Percentiles rank a stretch among this genome's conserved stretches.
Evolutionary conservation across 352 stramenopile species (phyloP).

Genomic region (Pythium biforme): DNA sequence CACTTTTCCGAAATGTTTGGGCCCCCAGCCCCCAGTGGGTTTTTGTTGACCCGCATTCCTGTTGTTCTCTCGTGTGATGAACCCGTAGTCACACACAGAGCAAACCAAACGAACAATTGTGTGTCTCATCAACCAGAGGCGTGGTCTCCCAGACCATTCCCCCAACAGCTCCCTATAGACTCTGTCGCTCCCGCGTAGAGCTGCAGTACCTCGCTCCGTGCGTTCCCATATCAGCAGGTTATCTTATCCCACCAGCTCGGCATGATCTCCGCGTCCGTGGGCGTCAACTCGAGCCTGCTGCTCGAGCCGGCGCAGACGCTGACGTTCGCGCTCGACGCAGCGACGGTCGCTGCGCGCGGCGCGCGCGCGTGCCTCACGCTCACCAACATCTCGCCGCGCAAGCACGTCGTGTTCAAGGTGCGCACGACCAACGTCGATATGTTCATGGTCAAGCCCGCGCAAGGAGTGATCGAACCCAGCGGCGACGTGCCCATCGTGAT

Average conservation of each 20-base stretch:
- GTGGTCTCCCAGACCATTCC: too few relatives aligned
- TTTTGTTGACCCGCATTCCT: neutral
- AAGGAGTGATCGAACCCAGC: constrained; percentile 51
- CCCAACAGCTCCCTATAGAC: too few relatives aligned
- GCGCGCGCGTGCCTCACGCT: constrained; percentile 37
- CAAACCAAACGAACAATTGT: neutral
- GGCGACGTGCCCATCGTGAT: constrained; percentile 38
- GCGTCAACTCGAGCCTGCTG: constrained; percentile 69
- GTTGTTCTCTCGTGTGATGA: neutral
- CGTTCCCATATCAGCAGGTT: too few relatives aligned
- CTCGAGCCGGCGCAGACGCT: constrained; percentile 65
- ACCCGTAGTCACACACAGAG: neutral
- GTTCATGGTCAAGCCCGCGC: constrained; percentile 70
- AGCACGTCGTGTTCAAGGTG: constrained; percentile 70
- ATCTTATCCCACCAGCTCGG: too few relatives aligned
- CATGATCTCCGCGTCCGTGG: constrained; percentile 78
- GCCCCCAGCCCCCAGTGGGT: neutral
- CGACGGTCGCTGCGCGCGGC: constrained; percentile 4
- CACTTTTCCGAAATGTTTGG: neutral
- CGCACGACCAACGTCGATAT: constrained; percentile 75
- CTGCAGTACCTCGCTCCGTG: too few relatives aligned
- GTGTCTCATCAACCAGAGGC: neutral
- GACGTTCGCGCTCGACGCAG: constrained; percentile 34
- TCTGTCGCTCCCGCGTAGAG: too few relatives aligned
- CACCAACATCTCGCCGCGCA: constrained; percentile 62